Evolutionary conservation across 2,329 filamentous ascomycete genomes (phyloP).

Genomic region (Aspergillus puulaauensis): DNA sequence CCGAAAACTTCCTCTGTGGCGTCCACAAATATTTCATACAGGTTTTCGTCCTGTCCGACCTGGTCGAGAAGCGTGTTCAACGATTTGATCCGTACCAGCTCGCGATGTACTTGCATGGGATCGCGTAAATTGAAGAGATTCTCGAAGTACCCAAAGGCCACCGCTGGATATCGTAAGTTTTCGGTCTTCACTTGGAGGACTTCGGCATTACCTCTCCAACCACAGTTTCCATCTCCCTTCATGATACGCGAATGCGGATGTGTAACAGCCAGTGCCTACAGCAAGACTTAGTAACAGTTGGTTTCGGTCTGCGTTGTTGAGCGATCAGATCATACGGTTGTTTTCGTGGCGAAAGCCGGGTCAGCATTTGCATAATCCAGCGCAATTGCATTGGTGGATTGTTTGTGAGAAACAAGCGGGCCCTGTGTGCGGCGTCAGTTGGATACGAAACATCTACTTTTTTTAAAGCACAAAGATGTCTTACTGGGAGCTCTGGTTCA

Average conservation of each 20-base stretch:
- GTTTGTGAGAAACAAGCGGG: slow-evolving; percentile 75
- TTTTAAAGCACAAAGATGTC: background rate
- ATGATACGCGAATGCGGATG: slow-evolving; percentile 87
- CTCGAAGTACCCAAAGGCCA: slow-evolving; percentile 92
- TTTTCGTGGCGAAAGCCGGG: slow-evolving; percentile 81
- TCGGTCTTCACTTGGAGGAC: slow-evolving; percentile 7
- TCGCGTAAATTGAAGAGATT: slow-evolving; percentile 70
- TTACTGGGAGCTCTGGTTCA: slow-evolving; percentile 57
- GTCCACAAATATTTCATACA: slow-evolving; percentile 82
- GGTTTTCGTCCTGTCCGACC: slow-evolving; percentile 65
- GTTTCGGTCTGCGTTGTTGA: background rate
- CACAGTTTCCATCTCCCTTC: slow-evolving; percentile 92
- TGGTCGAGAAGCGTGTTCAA: slow-evolving; percentile 69
- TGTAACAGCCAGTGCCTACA: slow-evolving; percentile 72
- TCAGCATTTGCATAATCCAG: slow-evolving; percentile 88
- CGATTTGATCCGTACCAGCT: slow-evolving; percentile 69
- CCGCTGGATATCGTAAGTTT: slow-evolving; percentile 57
- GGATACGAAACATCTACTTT: background rate
- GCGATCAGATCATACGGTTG: slow-evolving; percentile 57
- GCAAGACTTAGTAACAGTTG: slow-evolving; percentile 13
- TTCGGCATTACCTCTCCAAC: slow-evolving; percentile 83
- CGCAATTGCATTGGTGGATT: slow-evolving; percentile 73
- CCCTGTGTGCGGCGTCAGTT: slow-evolving; percentile 54
- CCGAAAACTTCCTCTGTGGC: slow-evolving; percentile 69
- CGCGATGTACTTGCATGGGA: slow-evolving; percentile 63